Evolutionary conservation across 805 yeast genomes (phyloP).

Genomic region (Myxozyma geophila): DNA sequence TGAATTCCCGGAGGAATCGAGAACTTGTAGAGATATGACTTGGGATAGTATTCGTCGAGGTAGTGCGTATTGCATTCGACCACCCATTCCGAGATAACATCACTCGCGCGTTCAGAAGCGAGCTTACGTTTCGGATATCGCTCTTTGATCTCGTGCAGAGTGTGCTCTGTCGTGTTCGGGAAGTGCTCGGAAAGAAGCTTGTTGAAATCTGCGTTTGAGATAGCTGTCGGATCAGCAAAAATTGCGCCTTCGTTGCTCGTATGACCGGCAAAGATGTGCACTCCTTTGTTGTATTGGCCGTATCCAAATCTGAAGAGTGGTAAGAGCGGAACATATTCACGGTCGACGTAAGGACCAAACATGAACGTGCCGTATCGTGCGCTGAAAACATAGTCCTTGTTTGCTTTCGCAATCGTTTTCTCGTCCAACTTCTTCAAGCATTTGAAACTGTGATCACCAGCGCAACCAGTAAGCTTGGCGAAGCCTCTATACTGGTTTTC

Average conservation of each 20-base stretch:
- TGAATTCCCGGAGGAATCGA: slow-evolving; percentile 34
- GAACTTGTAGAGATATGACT: slow-evolving; percentile 22
- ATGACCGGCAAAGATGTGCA: slow-evolving; percentile 23
- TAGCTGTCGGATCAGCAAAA: slow-evolving; percentile 28
- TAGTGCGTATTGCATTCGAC: slow-evolving; percentile 24
- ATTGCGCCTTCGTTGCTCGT: slow-evolving; percentile 33
- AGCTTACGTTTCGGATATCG: slow-evolving; percentile 18
- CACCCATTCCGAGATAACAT: slow-evolving; percentile 32
- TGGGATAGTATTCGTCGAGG: slow-evolving; percentile 17
- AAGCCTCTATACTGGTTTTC: slow-evolving; percentile 25
- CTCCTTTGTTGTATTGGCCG: slow-evolving; percentile 18
- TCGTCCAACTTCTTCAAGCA: slow-evolving; percentile 24
- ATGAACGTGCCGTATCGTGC: slow-evolving; percentile 28
- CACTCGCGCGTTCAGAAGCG: slow-evolving; percentile 16
- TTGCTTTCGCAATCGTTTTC: slow-evolving; percentile 19
- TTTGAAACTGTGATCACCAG: slow-evolving; percentile 16
- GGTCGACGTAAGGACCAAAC: slow-evolving; percentile 36
- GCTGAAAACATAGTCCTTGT: slow-evolving; percentile 14
- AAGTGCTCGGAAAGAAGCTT: slow-evolving; percentile 17
- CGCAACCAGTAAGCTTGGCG: slow-evolving; percentile 24
- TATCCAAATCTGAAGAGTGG: slow-evolving; percentile 29
- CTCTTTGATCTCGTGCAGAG: slow-evolving; percentile 14
- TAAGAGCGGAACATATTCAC: slow-evolving; percentile 24
- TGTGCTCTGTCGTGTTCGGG: slow-evolving; percentile 26
- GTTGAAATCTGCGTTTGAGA: slow-evolving; percentile 17